These are phyloP conservation scores for Backusella psychrophila DNA, from an alignment of 192 early-diverging fungal genomes.

Conservation along the genomic window DNA sequence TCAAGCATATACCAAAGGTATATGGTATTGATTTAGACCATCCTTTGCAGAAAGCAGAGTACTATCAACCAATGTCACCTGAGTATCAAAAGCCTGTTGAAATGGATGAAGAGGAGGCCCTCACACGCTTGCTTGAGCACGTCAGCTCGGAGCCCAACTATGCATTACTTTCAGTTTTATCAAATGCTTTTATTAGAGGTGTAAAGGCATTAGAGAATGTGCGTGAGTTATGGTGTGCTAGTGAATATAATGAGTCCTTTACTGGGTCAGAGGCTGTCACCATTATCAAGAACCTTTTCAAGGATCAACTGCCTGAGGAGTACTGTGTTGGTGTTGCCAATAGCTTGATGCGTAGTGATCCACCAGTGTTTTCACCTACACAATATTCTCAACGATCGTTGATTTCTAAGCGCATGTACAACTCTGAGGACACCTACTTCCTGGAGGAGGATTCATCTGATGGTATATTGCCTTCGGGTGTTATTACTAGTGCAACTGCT, in stretches of 20 bases:
- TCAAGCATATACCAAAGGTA: not conserved
- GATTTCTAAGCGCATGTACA: conserved; percentile 29
- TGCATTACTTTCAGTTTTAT: conserved; percentile 21
- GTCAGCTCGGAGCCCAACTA: conserved; percentile 13
- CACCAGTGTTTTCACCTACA: conserved; percentile 26
- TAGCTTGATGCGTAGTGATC: conserved; percentile 31
- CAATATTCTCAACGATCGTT: conserved; percentile 29
- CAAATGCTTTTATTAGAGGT: not conserved
- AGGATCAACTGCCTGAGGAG: conserved; percentile 7
- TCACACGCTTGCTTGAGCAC: not conserved
- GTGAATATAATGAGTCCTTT: conserved; percentile 29
- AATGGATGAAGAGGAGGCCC: not conserved
- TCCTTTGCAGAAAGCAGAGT: not conserved
- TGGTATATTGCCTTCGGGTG: conserved; percentile 66
- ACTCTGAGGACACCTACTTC: conserved; percentile 32
- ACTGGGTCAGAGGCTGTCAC: conserved; percentile 33
- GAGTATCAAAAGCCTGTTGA: not conserved
- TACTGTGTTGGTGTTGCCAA: conserved; percentile 22
- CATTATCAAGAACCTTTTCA: conserved; percentile 21
- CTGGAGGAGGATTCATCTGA: conserved; percentile 35
- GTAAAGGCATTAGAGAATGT: conserved; percentile 10
- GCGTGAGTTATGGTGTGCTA: conserved; percentile 22
- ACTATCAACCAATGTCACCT: not conserved
- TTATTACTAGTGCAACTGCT: conserved; percentile 83
- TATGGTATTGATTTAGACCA: not conserved